phyloP scores from a whole-genome alignment of 1,284 basidiomycete genomes.

The Ustilago loliicola region DNA sequence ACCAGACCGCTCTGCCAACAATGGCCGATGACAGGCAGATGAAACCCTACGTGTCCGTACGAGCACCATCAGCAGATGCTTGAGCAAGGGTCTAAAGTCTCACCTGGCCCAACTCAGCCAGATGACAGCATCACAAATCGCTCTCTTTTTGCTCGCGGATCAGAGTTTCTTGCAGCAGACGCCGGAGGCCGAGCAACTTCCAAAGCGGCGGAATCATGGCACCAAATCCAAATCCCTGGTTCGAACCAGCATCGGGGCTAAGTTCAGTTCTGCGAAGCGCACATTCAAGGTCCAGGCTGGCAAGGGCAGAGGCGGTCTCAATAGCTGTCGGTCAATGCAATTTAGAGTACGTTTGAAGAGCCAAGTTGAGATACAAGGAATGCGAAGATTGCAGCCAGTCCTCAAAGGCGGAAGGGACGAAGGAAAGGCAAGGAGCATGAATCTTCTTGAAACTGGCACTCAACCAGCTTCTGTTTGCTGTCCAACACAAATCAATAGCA shows the following conservation, averaged over 20 bases:
- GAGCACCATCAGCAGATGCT: neutral
- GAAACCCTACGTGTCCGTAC: neutral
- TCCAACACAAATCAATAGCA: neutral
- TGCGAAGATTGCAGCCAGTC: neutral
- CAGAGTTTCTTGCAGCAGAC: neutral
- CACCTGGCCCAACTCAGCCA: neutral
- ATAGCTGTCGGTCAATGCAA: neutral
- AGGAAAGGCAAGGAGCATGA: no score
- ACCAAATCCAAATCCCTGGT: neutral
- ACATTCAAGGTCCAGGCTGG: neutral
- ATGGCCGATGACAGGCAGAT: no score
- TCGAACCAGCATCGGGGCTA: neutral
- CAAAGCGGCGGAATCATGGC: neutral
- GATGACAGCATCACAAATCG: neutral
- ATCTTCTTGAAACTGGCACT: constrained; percentile 4
- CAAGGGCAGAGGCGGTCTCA: neutral
- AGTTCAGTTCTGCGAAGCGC: neutral
- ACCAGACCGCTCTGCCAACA: no score
- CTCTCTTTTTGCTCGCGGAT: neutral
- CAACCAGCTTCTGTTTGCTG: constrained; percentile 2
- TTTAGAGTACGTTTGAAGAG: neutral
- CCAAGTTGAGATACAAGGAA: neutral
- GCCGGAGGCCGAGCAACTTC: constrained; percentile 1
- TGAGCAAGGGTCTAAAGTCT: neutral
- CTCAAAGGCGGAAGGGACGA: neutral